A percentile compares a stretch with the other conserved stretches of the same genome.
Conservation (phyloP, 2,329 filamentous ascomycete species). For the Fonsecaea nubica region DNA sequence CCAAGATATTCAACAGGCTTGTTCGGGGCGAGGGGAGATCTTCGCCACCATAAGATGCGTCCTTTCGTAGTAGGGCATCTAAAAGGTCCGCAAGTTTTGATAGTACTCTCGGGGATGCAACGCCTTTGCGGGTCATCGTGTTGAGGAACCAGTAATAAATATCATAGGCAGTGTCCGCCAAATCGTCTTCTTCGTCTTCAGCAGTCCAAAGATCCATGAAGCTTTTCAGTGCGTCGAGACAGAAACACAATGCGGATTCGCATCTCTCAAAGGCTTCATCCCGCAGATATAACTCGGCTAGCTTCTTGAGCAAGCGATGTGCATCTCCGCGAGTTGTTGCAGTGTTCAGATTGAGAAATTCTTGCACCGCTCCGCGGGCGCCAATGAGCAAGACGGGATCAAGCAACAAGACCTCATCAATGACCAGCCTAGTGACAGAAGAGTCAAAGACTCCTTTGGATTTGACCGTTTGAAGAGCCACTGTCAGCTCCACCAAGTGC, state of each 20-base stretch:
- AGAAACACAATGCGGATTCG: conserved; percentile 73
- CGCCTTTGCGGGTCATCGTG: conserved; percentile 68
- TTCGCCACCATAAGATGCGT: conserved; percentile 70
- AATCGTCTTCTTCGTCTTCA: conserved; percentile 59
- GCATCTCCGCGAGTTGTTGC: conserved; percentile 43
- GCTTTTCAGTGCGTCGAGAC: conserved; percentile 71
- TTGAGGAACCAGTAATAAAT: conserved; percentile 80
- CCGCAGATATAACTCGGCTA: conserved; percentile 57
- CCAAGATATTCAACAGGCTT: conserved; percentile 75
- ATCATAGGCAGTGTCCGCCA: conserved; percentile 73
- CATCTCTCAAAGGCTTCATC: conserved; percentile 71
- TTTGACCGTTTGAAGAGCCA: conserved; percentile 26
- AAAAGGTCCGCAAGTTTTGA: conserved; percentile 72
- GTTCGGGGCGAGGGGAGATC: conserved; percentile 70
- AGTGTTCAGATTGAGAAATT: conserved; percentile 28
- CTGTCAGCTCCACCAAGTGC: conserved; percentile 23
- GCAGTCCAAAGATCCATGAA: conserved; percentile 69
- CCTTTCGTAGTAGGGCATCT: conserved; percentile 69
- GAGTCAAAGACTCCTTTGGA: conserved; percentile 25
- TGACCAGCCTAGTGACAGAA: conserved; percentile 18
- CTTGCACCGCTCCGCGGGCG: conserved; percentile 26
- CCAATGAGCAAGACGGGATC: conserved; percentile 29
- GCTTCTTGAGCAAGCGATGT: conserved; percentile 54
- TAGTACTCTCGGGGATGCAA: conserved; percentile 73
- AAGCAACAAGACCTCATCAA: conserved; percentile 33